These are phyloP conservation scores for Hyphopichia pseudoburtonii DNA, from an alignment of 1,139 yeast genomes.

Conservation along the genomic window DNA sequence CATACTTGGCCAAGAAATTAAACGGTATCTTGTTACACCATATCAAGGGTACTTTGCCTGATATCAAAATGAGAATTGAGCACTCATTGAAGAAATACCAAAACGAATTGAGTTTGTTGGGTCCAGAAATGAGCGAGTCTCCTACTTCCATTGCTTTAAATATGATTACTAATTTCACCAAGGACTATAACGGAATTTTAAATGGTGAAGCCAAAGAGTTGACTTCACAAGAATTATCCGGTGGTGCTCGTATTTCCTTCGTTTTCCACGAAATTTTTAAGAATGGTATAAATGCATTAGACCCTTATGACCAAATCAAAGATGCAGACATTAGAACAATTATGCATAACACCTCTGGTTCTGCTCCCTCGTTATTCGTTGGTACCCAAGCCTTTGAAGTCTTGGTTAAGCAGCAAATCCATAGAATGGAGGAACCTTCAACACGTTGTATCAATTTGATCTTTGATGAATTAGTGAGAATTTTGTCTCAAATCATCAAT, in stretches of 20 bases:
- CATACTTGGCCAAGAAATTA: constrained; percentile 89
- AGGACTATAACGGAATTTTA: constrained; percentile 86
- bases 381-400: constrained; percentile 98
- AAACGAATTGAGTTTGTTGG: constrained; percentile 71
- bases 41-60: constrained; percentile 91
- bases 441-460: constrained; percentile 85
- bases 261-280: constrained; percentile 96
- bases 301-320: constrained; percentile 96
- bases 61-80: constrained; percentile 87
- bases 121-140: constrained; percentile 84
- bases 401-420: constrained; percentile 91
- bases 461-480: constrained; percentile 91
- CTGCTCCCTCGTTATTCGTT: constrained; percentile 95
- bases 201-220: constrained; percentile 94
- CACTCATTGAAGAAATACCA: constrained; percentile 80
- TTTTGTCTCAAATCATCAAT: constrained; percentile 77
- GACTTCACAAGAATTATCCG: constrained; percentile 80
- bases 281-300: constrained; percentile 88
- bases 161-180: constrained; percentile 89
- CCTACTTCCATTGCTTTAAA: constrained; percentile 88
- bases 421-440: constrained; percentile 92
- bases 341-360: constrained; percentile 94
- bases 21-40: constrained; percentile 89
- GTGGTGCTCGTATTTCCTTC: constrained; percentile 97
- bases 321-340: constrained; percentile 98